Evolutionary conservation across 331 rosid species (phyloP).

Genomic region (Rosa hybrid): DNA sequence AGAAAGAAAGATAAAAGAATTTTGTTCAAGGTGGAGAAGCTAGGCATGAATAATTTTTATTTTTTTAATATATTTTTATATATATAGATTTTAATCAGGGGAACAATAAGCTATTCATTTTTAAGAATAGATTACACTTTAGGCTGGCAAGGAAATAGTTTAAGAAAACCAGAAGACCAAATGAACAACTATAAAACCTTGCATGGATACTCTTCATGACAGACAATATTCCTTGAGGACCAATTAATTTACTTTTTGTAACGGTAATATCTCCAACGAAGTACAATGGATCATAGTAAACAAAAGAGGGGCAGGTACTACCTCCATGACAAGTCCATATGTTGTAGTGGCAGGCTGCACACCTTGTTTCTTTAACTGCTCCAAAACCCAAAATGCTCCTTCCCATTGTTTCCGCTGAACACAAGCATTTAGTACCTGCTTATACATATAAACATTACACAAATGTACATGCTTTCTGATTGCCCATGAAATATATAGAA

Average conservation of each 20-base stretch:
- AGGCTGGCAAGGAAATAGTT: not conserved
- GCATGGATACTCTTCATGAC: not conserved
- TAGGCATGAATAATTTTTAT: not conserved
- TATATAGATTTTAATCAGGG: not conserved
- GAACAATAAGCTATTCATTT: not conserved
- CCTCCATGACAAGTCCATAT: conserved; percentile 96
- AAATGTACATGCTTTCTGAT: not conserved
- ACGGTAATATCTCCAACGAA: not conserved
- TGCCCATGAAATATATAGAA: not conserved
- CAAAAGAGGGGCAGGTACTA: conserved; percentile 33
- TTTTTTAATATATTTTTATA: too few relatives aligned
- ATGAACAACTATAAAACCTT: not conserved
- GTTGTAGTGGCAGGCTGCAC: conserved; percentile 62
- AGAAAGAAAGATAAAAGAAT: not conserved
- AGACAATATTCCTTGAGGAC: not conserved
- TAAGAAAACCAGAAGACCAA: not conserved
- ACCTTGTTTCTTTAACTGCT: conserved; percentile 69
- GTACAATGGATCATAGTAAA: conserved; percentile 13
- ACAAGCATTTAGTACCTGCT: conserved; percentile 90
- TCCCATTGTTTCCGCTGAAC: conserved; percentile 82
- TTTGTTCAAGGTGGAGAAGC: not conserved
- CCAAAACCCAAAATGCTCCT: conserved; percentile 96
- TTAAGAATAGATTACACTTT: not conserved
- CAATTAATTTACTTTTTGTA: not conserved
- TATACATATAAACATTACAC: conserved; percentile 21